These are phyloP conservation scores for Eimeria necatrix DNA, from an alignment of 169 alveolate genomes.

Conservation along the genomic window DNA sequence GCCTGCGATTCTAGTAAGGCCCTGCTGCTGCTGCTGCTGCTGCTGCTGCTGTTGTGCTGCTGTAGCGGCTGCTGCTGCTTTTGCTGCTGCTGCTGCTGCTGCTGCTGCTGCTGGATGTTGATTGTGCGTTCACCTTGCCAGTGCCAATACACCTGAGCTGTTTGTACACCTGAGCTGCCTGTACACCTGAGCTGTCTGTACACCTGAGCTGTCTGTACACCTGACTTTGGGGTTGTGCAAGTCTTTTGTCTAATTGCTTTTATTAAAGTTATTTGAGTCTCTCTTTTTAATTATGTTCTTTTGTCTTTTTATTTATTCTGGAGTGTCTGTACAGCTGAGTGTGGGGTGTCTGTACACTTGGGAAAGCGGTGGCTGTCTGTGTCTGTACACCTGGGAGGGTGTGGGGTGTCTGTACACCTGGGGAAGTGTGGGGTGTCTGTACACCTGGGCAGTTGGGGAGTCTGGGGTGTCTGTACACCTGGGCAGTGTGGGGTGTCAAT, in stretches of 20 bases:
- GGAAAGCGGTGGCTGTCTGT: too few species aligned
- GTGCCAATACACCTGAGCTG: too few species aligned
- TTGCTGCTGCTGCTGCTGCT: background rate
- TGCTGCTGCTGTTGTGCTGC: background rate
- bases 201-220: too few species aligned
- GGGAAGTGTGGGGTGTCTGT: too few species aligned
- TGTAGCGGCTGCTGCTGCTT: too few species aligned
- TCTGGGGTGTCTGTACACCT: background rate
- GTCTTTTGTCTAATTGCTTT: background rate
- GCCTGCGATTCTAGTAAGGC: constrained; percentile 1
- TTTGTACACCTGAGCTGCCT: too few species aligned
- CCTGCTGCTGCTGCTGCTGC: background rate
- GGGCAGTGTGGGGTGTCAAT: too few species aligned
- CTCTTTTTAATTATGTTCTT: background rate
- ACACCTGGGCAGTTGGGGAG: too few species aligned
- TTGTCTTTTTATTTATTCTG: background rate
- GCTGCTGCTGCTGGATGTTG: background rate
- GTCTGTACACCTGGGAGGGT: background rate
- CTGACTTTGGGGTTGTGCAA: too few species aligned
- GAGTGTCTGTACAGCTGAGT: background rate
- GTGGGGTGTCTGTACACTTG: background rate
- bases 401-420: background rate
- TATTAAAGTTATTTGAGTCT: background rate
- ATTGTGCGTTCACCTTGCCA: background rate
- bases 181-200: too few species aligned